Evolutionary conservation across 2,329 filamentous ascomycete species (phyloP).

Genomic region (Verticillium longisporum): DNA sequence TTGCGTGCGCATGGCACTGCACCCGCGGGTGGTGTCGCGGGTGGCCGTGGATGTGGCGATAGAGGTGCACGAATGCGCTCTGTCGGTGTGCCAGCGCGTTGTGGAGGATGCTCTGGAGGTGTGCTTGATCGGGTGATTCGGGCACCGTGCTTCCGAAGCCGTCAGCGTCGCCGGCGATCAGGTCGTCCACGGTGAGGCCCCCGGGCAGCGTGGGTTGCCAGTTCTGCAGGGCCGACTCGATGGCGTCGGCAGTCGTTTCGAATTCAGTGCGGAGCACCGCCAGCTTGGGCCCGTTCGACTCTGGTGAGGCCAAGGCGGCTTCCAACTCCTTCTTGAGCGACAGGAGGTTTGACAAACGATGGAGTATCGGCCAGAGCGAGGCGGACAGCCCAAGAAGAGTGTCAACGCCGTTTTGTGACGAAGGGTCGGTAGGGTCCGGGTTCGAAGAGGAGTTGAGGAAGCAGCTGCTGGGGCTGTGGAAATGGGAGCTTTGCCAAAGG

Average conservation of each 20-base stretch:
- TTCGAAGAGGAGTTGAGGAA: slow-evolving; percentile 40
- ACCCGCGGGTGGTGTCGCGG: slow-evolving; percentile 40
- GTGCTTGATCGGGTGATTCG: slow-evolving; percentile 24
- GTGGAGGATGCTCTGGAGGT: slow-evolving; percentile 48
- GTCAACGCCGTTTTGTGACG: slow-evolving; percentile 46
- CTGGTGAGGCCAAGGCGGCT: slow-evolving; percentile 31
- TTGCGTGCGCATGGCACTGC: slow-evolving; percentile 43
- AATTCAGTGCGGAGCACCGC: slow-evolving; percentile 43
- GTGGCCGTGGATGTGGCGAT: slow-evolving; percentile 45
- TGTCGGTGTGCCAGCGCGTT: slow-evolving; percentile 56
- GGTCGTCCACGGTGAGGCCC: slow-evolving; percentile 15
- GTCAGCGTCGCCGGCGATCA: slow-evolving; percentile 16
- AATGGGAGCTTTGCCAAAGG: slow-evolving; percentile 51
- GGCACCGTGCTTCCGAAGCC: slow-evolving; percentile 4
- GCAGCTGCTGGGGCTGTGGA: slow-evolving; percentile 41
- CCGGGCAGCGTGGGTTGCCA: slow-evolving; percentile 49
- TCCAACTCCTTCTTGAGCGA: slow-evolving; percentile 46
- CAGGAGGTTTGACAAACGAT: slow-evolving; percentile 49
- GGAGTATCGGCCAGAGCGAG: slow-evolving; percentile 57
- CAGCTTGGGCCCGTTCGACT: slow-evolving; percentile 29
- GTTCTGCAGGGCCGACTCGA: slow-evolving; percentile 46
- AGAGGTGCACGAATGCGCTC: slow-evolving; percentile 50
- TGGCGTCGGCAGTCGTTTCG: slow-evolving; percentile 43
- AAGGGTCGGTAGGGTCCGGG: slow-evolving; percentile 35
- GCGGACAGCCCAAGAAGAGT: slow-evolving; percentile 55